Percentiles rank a stretch among this genome's conserved stretches.
Conservation (phyloP, 106 monocot species). For the Dactylorhiza incarnata region DNA sequence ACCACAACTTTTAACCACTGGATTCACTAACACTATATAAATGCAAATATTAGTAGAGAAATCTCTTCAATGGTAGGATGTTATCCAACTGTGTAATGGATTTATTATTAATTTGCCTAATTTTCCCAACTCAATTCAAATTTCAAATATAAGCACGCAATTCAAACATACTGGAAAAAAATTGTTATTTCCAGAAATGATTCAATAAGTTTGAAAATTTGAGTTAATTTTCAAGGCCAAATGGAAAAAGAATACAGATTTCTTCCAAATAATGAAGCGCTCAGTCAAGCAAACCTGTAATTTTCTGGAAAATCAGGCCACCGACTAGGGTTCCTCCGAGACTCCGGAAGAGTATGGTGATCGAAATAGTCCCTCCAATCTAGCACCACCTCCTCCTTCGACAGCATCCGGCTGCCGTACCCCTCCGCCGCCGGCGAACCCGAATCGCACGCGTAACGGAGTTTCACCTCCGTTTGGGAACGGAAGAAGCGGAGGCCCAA, state of each 20-base stretch:
- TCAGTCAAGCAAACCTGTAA: constrained; percentile 48
- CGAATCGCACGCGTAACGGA: constrained; percentile 51
- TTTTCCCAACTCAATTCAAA: too few relatives aligned
- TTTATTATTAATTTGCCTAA: too few relatives aligned
- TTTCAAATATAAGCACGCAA: not conserved
- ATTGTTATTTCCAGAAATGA: not conserved
- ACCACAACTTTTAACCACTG: too few relatives aligned
- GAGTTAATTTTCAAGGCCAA: not conserved
- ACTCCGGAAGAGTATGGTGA: constrained; percentile 80
- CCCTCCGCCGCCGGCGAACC: constrained; percentile 59
- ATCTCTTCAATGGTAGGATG: too few relatives aligned
- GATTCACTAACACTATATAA: too few relatives aligned
- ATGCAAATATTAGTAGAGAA: too few relatives aligned
- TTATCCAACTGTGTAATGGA: too few relatives aligned
- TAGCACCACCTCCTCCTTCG: constrained; percentile 58
- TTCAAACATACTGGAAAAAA: not conserved
- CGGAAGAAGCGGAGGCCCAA: constrained; percentile 55
- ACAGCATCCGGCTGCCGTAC: constrained; percentile 80
- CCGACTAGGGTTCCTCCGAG: constrained; percentile 41
- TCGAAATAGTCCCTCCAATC: constrained; percentile 99
- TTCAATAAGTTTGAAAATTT: not conserved
- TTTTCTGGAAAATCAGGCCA: constrained; percentile 64
- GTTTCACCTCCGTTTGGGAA: constrained; percentile 35
- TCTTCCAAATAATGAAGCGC: not conserved
- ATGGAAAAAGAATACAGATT: not conserved